Conservation (phyloP, 2,329 filamentous ascomycete species). For the Beauveria bassiana region DNA sequence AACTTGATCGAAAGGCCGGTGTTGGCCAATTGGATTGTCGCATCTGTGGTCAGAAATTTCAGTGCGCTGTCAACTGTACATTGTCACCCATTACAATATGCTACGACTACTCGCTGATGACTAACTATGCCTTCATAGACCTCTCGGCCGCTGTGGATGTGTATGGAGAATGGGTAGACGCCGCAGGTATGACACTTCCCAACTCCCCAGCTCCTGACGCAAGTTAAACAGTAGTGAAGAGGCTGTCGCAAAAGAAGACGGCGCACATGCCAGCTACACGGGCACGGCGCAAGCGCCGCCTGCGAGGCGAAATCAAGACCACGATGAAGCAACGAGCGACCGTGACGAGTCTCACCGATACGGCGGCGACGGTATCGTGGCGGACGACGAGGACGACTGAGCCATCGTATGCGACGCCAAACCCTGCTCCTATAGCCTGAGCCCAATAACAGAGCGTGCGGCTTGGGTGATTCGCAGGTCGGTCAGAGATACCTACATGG, state of each 20-base stretch:
- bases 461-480: neutral
- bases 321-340: slow-evolving; percentile 26
- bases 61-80: slow-evolving; percentile 87
- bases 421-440: neutral
- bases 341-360: slow-evolving; percentile 45
- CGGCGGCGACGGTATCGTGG: slow-evolving; percentile 44
- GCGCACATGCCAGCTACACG: slow-evolving; percentile 21
- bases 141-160: slow-evolving; percentile 89
- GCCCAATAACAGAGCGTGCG: neutral
- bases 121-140: slow-evolving; percentile 43
- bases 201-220: neutral
- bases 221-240: slow-evolving; percentile 27
- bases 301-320: slow-evolving; percentile 15
- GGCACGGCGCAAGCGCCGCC: slow-evolving; percentile 19
- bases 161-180: slow-evolving; percentile 97
- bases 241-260: slow-evolving; percentile 41
- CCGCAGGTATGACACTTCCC: slow-evolving; percentile 43
- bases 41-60: slow-evolving; percentile 87
- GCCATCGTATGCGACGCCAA: neutral
- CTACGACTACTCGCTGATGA: slow-evolving; percentile 10
- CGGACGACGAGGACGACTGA: slow-evolving; percentile 51
- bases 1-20: slow-evolving; percentile 87
- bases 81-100: slow-evolving; percentile 7
- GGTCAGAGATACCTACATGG: slow-evolving; percentile 48
- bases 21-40: slow-evolving; percentile 83